Base-by-base conservation (phyloP, 345 rosid genomes). In the Jatropha curcas region DNA sequence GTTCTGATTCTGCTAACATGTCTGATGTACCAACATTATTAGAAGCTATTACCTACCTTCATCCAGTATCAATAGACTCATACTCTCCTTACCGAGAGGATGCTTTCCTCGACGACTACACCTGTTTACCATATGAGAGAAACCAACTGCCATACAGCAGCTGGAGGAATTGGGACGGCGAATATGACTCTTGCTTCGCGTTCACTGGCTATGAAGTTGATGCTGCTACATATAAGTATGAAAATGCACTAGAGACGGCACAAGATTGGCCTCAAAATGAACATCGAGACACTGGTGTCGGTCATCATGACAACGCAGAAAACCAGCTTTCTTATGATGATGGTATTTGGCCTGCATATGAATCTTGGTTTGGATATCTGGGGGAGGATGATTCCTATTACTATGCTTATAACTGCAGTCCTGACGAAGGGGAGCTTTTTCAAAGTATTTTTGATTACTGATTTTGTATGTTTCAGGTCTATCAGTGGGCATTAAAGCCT, bases 401-500 rank as follows among this genome's bases (percentile, higher is more conserved):
- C 46, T 19, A 43, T 63, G 14, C 37, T 5, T 12, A 45, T 16
- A 60, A 56, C 53, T 70, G 61, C 37, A 50, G 68, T 56, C 39
- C 12, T 7, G 70, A 81, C 57, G 77, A 72, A 25, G 4, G 59
- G 25, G 75, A 43, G 28, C 17, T 71, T 48, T 78, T 60, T 27
- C 79, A 76, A 74, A 71, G 75, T 45, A 58, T 82, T 31, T 80
- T 78, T 4, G 77, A 82, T 74, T 76, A 80, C 65, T 80, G 81
- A 82, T 85, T 86, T 45, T 84, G 82, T 76, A 20, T 82, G 82
- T 57, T n/a, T 7, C 76, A 39, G 60, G 56, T 60, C 67, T 61
- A 67, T 39, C 74, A 2, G 9, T 37, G 13, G 27, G 39, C 22
- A 55, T n/a, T n/a, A n/a, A n/a, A n/a, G n/a, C n/a, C n/a, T n/a